Base-by-base conservation (phyloP, 2,329 filamentous ascomycete species). In the Eurotiales sp. region DNA sequence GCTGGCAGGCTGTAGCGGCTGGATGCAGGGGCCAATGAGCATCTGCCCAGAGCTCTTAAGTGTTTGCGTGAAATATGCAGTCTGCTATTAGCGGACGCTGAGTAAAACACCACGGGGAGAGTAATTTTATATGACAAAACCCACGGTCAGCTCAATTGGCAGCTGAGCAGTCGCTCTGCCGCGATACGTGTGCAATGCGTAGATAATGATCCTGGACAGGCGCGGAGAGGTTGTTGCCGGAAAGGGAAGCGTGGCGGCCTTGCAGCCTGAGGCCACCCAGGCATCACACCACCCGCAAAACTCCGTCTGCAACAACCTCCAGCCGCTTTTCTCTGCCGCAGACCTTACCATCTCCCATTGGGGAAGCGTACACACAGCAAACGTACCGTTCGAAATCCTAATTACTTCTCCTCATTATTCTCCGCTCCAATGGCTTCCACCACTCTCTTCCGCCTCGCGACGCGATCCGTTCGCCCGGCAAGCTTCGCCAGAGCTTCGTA, bases 371-470 rank as follows among this genome's bases (percentile, higher is more conserved):
- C 44, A 52, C 46, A 27, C 46, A 41, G 39, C 54, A 41, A 46
- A 47, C n/a, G n/a, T n/a, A 43, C 37, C 40, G 17, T 22, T 19
- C 22, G n/a, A 46, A 52, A 46, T 44, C 39, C 37, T 46, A 37
- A 19, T 21, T 23, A 29, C 29, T 17, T 25, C 40, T 29, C 17
- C 50, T 36, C 48, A 41, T 45, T 51, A 45, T 46, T 40, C 58
- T 44, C 51, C 63, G 63, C 64, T 68, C 64, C 70, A 73, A 87
- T 86, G 82, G 81, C 83, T 70, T 84, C 86, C 64, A 75, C 81
- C 60, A 77, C 82, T 57, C 72, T 90, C 67, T 77, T 90, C 75
- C 86, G 87, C 69, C 73, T 85, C 67, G 85, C 85, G 72, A 80
- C 81, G 72, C 86, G 87, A 75, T 80, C 78, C 73, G 78, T 73